phyloP scores from a whole-genome alignment of 306 rosid species.

The Herpetospermum pedunculosum region DNA sequence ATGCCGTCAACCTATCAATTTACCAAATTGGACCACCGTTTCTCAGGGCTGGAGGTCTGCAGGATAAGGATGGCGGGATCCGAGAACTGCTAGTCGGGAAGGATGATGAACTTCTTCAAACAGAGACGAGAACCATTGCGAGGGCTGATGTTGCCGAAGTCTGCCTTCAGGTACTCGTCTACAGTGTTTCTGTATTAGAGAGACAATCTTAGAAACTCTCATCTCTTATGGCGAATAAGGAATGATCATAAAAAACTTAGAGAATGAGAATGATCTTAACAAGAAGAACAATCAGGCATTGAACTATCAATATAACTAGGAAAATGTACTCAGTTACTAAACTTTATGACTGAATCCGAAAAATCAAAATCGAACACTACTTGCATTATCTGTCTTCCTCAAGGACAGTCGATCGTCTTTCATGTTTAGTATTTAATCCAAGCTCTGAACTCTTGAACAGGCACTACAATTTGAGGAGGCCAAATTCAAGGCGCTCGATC shows the following conservation, averaged over 20 bases:
- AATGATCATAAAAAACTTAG: not conserved
- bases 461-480: slow-evolving; percentile 72
- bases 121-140: slow-evolving; percentile 67
- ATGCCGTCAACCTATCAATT: not conserved
- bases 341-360: not conserved
- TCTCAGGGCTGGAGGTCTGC: slow-evolving; percentile 87
- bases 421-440: not conserved
- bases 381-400: not conserved
- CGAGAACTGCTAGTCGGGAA: slow-evolving; percentile 75
- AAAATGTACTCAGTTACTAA: not conserved
- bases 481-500: slow-evolving; percentile 65
- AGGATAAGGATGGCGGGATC: slow-evolving; percentile 73
- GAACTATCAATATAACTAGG: not conserved
- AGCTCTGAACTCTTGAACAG: slow-evolving; percentile 24
- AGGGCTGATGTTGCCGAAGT: slow-evolving; percentile 91
- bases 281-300: not conserved
- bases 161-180: slow-evolving; percentile 58
- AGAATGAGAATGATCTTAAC: not conserved
- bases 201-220: not conserved
- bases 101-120: slow-evolving; percentile 86
- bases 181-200: not conserved
- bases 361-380: not conserved
- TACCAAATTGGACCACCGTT: not conserved
- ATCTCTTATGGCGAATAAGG: not conserved
- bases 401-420: not conserved